Evolutionary conservation across 2,329 filamentous ascomycete genomes (phyloP).

Genomic region (Rhynchosporium secalis): DNA sequence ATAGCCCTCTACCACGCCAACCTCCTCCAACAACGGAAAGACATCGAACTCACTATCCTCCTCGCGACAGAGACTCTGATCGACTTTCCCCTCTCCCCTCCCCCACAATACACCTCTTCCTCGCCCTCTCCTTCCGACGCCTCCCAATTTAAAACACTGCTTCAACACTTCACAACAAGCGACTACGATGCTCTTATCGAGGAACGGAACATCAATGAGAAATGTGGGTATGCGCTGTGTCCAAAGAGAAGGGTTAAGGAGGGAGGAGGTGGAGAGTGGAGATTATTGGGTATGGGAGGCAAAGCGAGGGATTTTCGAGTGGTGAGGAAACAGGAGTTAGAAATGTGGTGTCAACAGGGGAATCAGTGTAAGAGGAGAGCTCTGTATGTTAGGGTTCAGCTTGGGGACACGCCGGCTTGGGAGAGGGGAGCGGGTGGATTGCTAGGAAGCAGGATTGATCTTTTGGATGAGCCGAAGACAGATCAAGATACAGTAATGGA

Average conservation of each 20-base stretch:
- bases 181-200: conserved; percentile 89
- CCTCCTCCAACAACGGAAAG: conserved; percentile 79
- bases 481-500: conserved; percentile 38
- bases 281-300: conserved; percentile 58
- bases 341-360: conserved; percentile 81
- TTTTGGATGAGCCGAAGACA: conserved; percentile 66
- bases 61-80: conserved; percentile 63
- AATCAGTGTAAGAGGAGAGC: conserved; percentile 69
- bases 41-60: conserved; percentile 73
- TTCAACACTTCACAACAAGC: conserved; percentile 76
- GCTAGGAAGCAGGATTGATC: conserved; percentile 49
- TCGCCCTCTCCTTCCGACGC: conserved; percentile 60
- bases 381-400: conserved; percentile 84
- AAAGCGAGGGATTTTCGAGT: conserved; percentile 60
- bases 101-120: conserved; percentile 50
- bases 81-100: conserved; percentile 43
- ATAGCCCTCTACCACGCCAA: conserved; percentile 80
- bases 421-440: conserved; percentile 54
- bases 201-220: conserved; percentile 80
- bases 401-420: conserved; percentile 84
- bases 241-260: conserved; percentile 59
- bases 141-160: conserved; percentile 61
- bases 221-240: conserved; percentile 86
- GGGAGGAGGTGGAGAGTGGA: conserved; percentile 62
- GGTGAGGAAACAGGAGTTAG: conserved; percentile 68